Base-by-base conservation (phyloP, 345 rosid genomes). In the Leavenworthia alabamica region DNA sequence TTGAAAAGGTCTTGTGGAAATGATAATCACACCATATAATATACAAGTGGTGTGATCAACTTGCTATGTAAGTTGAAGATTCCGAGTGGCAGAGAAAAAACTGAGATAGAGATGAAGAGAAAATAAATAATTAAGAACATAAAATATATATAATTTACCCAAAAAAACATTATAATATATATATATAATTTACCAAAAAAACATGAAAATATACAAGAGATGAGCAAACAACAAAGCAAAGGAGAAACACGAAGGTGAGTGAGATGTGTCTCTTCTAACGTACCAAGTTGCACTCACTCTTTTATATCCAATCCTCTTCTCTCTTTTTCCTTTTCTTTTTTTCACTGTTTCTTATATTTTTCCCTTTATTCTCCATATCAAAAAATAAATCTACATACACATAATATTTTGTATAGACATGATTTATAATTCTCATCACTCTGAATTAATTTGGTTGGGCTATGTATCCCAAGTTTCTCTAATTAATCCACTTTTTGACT, bases 151-250 rank as follows among this genome's bases (percentile, higher is more conserved):
- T n/a, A n/a, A n/a, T n/a, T n/a, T n/a, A n/a, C n/a, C n/a, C n/a
- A n/a, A n/a, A n/a, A n/a, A n/a, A n/a, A n/a, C n/a, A n/a, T n/a
- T n/a, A n/a, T n/a, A n/a, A n/a, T n/a, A n/a, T n/a, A n/a, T n/a
- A n/a, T n/a, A n/a, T n/a, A n/a, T n/a, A n/a, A n/a, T n/a, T n/a
- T n/a, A n/a, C n/a, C n/a, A n/a, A n/a, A n/a, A n/a, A n/a, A n/a
- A n/a, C n/a, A n/a, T n/a, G n/a, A n/a, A n/a, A n/a, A n/a, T n/a
- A n/a, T n/a, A 7, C 0, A 51, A 39, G 60, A 42, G 33, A 33
- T 31, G 52, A 32, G 19, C 45, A 51, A 51, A 51, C 33, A 64
- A 20, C 19, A 64, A 64, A 52, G 9, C 51, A 65, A 65, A 65
- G 54, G 17, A 31, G 37, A 64, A 43, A 44, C 36, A 33, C 55